Evolutionary conservation across 805 yeast species (phyloP).

Genomic region (Zygoascus biomembranicola): DNA sequence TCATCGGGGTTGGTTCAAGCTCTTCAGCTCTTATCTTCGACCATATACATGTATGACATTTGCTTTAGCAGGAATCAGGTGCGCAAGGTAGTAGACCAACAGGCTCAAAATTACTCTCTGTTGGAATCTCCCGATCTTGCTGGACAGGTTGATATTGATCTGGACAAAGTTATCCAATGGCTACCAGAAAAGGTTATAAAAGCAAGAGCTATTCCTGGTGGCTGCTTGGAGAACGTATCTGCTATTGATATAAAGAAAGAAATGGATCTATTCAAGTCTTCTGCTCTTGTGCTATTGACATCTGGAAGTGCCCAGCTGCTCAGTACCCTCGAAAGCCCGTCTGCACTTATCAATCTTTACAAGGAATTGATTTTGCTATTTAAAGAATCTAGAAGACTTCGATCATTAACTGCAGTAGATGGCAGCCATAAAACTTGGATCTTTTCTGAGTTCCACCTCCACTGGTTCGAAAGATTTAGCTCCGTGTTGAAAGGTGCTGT

Average conservation of each 20-base stretch:
- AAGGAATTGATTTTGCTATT: conserved; percentile 3
- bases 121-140: conserved; percentile 13
- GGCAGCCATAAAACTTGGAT: conserved; percentile 1
- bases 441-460: neutral
- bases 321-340: neutral
- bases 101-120: conserved; percentile 10
- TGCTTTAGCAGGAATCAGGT: conserved; percentile 13
- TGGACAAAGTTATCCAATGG: conserved; percentile 8
- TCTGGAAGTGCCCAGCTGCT: conserved; percentile 5
- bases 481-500: conserved; percentile 1
- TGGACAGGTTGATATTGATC: conserved; percentile 6
- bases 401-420: neutral
- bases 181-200: conserved; percentile 11
- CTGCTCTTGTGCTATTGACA: neutral
- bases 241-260: neutral
- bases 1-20: conserved; percentile 4
- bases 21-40: conserved; percentile 9
- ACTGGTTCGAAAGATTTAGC: conserved; percentile 5
- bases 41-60: conserved; percentile 9
- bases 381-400: conserved; percentile 5
- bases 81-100: conserved; percentile 8
- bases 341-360: conserved; percentile 9
- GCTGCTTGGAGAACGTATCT: conserved; percentile 2
- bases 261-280: neutral
- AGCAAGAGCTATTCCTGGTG: conserved; percentile 10